phyloP scores from a whole-genome alignment of 495 filamentous ascomycete genomes.

The Rostrohypoxylon terebratum region DNA sequence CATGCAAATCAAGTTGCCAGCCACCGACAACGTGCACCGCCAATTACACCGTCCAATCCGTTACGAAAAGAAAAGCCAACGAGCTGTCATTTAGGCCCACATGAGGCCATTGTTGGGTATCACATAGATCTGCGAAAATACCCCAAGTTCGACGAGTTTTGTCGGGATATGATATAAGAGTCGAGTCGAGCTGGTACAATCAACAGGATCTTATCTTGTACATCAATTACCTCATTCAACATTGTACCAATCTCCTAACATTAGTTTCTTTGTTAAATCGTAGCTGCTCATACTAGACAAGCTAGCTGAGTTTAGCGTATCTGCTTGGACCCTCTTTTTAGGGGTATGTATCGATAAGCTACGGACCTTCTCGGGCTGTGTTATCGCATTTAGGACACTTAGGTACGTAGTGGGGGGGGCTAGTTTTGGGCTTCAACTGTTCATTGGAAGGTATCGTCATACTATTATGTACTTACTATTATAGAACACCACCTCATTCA shows the following conservation, averaged over 20 bases:
- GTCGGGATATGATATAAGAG: constrained; percentile 8
- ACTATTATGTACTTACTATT: constrained; percentile 14
- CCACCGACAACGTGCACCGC: constrained; percentile 28
- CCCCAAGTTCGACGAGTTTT: neutral
- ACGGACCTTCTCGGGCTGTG: constrained; percentile 32
- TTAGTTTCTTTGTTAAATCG: constrained; percentile 28
- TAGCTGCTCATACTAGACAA: neutral
- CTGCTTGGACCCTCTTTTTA: neutral
- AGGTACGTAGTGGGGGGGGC: constrained; percentile 12
- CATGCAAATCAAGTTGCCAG: constrained; percentile 6
- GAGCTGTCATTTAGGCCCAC: constrained; percentile 36
- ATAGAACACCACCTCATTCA: constrained; percentile 14
- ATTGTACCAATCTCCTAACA: neutral
- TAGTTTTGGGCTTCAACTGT: constrained; percentile 3
- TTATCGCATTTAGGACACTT: constrained; percentile 25
- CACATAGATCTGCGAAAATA: constrained; percentile 21
- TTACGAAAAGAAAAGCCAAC: constrained; percentile 11
- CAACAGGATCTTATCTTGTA: neutral
- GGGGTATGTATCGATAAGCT: constrained; percentile 21
- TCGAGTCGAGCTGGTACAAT: neutral
- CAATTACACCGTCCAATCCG: constrained; percentile 36
- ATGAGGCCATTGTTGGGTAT: constrained; percentile 36
- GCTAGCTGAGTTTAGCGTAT: neutral
- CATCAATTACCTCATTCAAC: constrained; percentile 33
- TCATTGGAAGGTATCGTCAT: constrained; percentile 11